Evolutionary conservation across 75 land plant genomes (phyloP).

Genomic region (Cupressus sempervirens): DNA sequence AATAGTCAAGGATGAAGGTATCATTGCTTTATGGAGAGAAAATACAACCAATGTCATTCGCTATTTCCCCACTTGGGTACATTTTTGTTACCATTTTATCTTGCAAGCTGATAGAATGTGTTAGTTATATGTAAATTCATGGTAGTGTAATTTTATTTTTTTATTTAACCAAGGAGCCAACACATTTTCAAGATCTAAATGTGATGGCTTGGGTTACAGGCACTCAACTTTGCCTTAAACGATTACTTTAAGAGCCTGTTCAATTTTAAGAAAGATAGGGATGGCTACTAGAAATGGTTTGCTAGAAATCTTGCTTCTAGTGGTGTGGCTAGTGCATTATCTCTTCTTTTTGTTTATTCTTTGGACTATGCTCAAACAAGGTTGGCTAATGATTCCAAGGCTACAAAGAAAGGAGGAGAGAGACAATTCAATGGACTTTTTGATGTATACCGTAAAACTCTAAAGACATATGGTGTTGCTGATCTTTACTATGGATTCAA

Average conservation of each 20-base stretch:
- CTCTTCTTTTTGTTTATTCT: slow-evolving; percentile 53
- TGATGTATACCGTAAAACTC: no score
- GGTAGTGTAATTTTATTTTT: no score
- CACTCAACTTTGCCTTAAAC: slow-evolving; percentile 61
- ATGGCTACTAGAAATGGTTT: slow-evolving; percentile 65
- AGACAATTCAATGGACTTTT: no score
- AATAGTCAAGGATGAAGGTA: slow-evolving; percentile 45
- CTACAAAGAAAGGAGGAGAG: slow-evolving; percentile 38
- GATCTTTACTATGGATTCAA: slow-evolving; percentile 44
- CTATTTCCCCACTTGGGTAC: slow-evolving; percentile 55
- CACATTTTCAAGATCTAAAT: not conserved
- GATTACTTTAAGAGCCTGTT: slow-evolving; percentile 56
- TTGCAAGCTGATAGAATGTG: not conserved
- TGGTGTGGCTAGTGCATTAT: slow-evolving; percentile 55
- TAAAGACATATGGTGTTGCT: slow-evolving; percentile 42
- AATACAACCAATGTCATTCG: slow-evolving; percentile 57
- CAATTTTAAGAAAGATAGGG: slow-evolving; percentile 57
- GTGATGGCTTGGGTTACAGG: slow-evolving; percentile 9
- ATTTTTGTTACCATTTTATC: not conserved
- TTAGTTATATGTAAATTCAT: no score
- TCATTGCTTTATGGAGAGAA: slow-evolving; percentile 47
- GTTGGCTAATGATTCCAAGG: slow-evolving; percentile 45
- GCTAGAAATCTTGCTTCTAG: slow-evolving; percentile 59
- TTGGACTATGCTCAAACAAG: slow-evolving; percentile 58
- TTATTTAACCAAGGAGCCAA: no score